Evolutionary conservation across 148 eudicot species (phyloP).

Genomic region (Dianthus caryophyllus): DNA sequence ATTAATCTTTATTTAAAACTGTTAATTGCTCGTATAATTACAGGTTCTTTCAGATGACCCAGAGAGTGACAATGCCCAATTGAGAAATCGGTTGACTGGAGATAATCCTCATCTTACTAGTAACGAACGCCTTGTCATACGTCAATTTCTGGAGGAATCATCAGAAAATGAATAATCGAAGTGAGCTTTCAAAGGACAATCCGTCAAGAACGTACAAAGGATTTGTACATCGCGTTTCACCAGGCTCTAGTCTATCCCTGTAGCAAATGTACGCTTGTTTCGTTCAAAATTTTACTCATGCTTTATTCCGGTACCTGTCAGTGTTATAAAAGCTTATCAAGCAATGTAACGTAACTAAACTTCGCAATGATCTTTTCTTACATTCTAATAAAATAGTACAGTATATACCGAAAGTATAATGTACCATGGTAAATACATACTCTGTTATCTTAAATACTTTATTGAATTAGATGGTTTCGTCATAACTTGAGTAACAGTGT

Average conservation of each 20-base stretch:
- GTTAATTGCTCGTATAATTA: neutral
- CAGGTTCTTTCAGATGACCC: slow-evolving; percentile 61
- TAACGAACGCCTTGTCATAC: slow-evolving; percentile 46
- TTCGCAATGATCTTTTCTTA: too few relatives aligned
- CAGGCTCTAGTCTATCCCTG: neutral
- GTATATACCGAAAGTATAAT: too few relatives aligned
- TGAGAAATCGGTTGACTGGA: slow-evolving; percentile 49
- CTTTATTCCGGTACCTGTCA: too few relatives aligned
- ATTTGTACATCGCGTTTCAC: neutral
- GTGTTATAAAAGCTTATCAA: too few relatives aligned
- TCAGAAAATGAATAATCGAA: slow-evolving; percentile 29
- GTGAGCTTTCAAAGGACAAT: neutral
- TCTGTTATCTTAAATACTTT: too few relatives aligned
- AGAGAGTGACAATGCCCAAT: slow-evolving; percentile 37
- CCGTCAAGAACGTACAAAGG: neutral
- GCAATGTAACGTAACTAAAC: too few relatives aligned
- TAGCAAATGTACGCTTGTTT: neutral
- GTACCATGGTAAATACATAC: too few relatives aligned
- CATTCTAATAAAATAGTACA: too few relatives aligned
- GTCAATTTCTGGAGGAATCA: slow-evolving; percentile 54
- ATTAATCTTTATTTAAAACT: neutral
- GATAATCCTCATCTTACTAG: slow-evolving; percentile 58
- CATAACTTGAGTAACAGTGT: too few relatives aligned
- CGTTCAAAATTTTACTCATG: too few relatives aligned
- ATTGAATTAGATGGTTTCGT: too few relatives aligned